Evolutionary conservation across 352 stramenopile species (phyloP).

Genomic region (Ophiocytium majus): DNA sequence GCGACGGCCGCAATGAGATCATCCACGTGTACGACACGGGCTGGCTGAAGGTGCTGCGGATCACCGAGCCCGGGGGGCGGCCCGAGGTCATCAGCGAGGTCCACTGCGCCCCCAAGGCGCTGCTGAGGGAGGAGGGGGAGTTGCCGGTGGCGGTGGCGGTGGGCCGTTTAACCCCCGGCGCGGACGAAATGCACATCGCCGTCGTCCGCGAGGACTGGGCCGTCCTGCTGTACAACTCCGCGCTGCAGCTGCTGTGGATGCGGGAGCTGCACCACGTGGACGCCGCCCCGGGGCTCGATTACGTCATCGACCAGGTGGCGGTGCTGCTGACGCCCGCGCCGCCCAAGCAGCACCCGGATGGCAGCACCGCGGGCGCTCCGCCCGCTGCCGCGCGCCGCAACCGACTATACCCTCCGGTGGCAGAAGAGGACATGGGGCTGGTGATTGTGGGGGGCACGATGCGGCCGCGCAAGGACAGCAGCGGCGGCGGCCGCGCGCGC

Average conservation of each 20-base stretch:
- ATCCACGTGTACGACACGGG: background rate
- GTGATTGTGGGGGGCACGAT: slow-evolving; percentile 39
- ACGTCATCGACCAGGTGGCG: slow-evolving; percentile 26
- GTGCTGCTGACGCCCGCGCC: slow-evolving; percentile 33
- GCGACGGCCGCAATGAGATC: slow-evolving; percentile 11
- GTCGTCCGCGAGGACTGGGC: slow-evolving; percentile 42
- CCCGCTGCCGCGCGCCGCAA: no score
- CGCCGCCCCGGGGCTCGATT: background rate
- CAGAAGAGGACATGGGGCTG: slow-evolving; percentile 5
- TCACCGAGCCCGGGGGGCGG: no score
- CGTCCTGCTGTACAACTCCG: slow-evolving; percentile 33
- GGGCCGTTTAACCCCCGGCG: background rate
- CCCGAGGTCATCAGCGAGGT: background rate
- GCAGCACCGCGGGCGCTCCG: no score
- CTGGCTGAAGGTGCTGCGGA: background rate
- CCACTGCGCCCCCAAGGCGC: background rate
- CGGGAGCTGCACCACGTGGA: slow-evolving; percentile 20
- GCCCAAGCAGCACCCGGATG: no score
- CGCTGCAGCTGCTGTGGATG: slow-evolving; percentile 26
- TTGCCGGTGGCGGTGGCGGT: background rate
- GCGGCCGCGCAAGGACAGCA: slow-evolving; percentile 17
- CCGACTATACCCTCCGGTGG: no score
- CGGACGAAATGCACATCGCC: slow-evolving; percentile 16
- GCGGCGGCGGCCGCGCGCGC: background rate
- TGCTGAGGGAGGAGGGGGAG: background rate